A percentile compares a stretch with the other conserved stretches of the same genome.
Evolutionary conservation across 371 early-diverging fungal species (phyloP).

Genomic region (Mortierella sp.): DNA sequence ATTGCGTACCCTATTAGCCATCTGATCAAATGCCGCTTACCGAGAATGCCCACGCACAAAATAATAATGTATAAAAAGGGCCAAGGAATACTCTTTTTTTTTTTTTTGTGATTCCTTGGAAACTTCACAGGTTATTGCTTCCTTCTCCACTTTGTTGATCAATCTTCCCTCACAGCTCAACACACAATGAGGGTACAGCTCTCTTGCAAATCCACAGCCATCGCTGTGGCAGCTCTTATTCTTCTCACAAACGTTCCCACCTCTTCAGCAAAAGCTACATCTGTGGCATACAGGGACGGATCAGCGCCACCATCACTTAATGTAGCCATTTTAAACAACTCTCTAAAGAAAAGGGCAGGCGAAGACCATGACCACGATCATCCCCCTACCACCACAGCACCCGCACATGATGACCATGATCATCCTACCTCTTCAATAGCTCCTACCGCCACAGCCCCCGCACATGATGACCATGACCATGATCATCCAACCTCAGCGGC

Average conservation of each 20-base stretch:
- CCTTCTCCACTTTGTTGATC: not conserved
- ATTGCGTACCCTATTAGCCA: conserved; percentile 13
- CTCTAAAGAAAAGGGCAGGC: conserved; percentile 7
- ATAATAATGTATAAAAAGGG: not conserved
- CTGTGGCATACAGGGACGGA: not conserved
- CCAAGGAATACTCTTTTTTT: not conserved
- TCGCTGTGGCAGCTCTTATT: not conserved
- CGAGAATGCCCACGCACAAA: not conserved
- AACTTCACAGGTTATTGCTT: not conserved
- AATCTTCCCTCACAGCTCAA: not conserved
- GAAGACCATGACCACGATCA: too few species aligned
- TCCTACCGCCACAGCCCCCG: conserved; percentile 14
- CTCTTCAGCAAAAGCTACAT: not conserved
- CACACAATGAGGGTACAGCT: conserved; percentile 2
- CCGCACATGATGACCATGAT: conserved; percentile 28
- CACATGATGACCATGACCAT: conserved; percentile 47
- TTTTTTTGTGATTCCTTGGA: not conserved
- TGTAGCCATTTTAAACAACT: too few species aligned
- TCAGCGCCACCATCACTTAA: not conserved
- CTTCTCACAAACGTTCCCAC: conserved; percentile 1
- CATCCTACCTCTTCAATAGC: conserved; percentile 23
- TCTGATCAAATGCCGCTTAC: not conserved
- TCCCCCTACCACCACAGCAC: not conserved
- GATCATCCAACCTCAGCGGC: conserved; percentile 28
- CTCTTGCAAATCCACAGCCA: not conserved